Evolutionary conservation across 371 early-diverging fungal genomes (phyloP).

Genomic region (Zancudomyces culisetae): DNA sequence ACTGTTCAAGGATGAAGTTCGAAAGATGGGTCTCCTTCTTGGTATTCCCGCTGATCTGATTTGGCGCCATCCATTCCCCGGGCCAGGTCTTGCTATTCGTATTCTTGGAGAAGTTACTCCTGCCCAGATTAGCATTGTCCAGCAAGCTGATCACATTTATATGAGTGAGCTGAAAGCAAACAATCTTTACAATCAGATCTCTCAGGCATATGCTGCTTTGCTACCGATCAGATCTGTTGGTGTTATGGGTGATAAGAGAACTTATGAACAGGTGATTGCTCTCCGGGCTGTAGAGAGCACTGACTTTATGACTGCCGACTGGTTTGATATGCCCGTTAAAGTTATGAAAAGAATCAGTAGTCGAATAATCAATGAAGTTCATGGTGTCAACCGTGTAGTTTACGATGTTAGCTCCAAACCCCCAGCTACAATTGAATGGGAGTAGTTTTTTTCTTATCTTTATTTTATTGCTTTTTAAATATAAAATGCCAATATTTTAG

Average conservation of each 20-base stretch:
- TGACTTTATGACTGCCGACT: conserved; percentile 97
- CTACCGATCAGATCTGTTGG: conserved; percentile 89
- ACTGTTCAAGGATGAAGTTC: conserved; percentile 96
- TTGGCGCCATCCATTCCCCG: conserved; percentile 98
- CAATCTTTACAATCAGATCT: conserved; percentile 83
- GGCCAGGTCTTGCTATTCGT: conserved; percentile 95
- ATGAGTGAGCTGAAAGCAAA: conserved; percentile 95
- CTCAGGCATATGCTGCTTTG: conserved; percentile 92
- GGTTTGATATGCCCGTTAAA: conserved; percentile 70
- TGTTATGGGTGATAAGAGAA: conserved; percentile 96
- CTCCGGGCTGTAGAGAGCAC: conserved; percentile 88
- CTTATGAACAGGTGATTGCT: conserved; percentile 94
- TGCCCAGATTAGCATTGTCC: conserved; percentile 79
- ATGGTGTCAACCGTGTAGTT: conserved; percentile 91
- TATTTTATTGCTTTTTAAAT: too few species aligned
- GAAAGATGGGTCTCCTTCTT: conserved; percentile 71
- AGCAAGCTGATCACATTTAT: conserved; percentile 86
- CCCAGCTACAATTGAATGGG: conserved; percentile 91
- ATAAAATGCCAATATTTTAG: too few species aligned
- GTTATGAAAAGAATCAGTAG: conserved; percentile 75
- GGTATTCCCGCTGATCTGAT: conserved; percentile 83
- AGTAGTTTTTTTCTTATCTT: conserved; percentile 27
- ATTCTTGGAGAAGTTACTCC: conserved; percentile 86
- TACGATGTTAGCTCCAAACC: conserved; percentile 92
- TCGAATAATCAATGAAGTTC: conserved; percentile 93